Evolutionary conservation across 2,329 filamentous ascomycete genomes (phyloP).

Genomic region (Conoideocrella luteorostrata): DNA sequence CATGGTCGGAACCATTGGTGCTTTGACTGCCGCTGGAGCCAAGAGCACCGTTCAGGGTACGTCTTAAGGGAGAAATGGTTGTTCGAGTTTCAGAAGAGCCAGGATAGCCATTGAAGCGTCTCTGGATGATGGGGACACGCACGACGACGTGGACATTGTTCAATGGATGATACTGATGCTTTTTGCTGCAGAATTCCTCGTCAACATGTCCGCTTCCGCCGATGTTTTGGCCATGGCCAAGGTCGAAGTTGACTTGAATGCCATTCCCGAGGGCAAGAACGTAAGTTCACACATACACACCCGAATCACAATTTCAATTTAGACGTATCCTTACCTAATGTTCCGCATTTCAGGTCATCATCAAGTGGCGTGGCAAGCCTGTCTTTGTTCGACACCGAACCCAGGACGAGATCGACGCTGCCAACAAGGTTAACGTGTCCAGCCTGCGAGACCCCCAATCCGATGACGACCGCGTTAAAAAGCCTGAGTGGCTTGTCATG

Average conservation of each 20-base stretch:
- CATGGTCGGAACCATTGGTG: slow-evolving; percentile 94
- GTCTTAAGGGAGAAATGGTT: slow-evolving; percentile 25
- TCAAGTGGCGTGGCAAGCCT: slow-evolving; percentile 99
- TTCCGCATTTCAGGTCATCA: slow-evolving; percentile 67
- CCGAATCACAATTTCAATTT: background rate
- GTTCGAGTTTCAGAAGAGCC: background rate
- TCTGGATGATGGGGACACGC: slow-evolving; percentile 6
- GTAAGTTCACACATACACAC: slow-evolving; percentile 47
- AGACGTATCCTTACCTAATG: slow-evolving; percentile 1
- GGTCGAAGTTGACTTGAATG: slow-evolving; percentile 89
- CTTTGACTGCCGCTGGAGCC: slow-evolving; percentile 84
- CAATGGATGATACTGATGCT: slow-evolving; percentile 23
- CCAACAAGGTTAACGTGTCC: slow-evolving; percentile 79
- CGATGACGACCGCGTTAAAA: slow-evolving; percentile 91
- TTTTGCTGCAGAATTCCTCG: slow-evolving; percentile 74
- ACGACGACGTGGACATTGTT: background rate
- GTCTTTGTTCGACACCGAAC: slow-evolving; percentile 99
- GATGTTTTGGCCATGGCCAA: slow-evolving; percentile 99
- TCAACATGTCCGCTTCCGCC: slow-evolving; percentile 99
- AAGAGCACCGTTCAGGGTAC: slow-evolving; percentile 98
- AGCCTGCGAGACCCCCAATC: slow-evolving; percentile 83
- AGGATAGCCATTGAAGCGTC: slow-evolving; percentile 20
- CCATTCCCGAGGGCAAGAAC: slow-evolving; percentile 99
- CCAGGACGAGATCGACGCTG: slow-evolving; percentile 84
- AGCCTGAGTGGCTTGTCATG: slow-evolving; percentile 99